phyloP scores from a whole-genome alignment of 2,329 filamentous ascomycete species.

The Fusarium solani-melongenae region DNA sequence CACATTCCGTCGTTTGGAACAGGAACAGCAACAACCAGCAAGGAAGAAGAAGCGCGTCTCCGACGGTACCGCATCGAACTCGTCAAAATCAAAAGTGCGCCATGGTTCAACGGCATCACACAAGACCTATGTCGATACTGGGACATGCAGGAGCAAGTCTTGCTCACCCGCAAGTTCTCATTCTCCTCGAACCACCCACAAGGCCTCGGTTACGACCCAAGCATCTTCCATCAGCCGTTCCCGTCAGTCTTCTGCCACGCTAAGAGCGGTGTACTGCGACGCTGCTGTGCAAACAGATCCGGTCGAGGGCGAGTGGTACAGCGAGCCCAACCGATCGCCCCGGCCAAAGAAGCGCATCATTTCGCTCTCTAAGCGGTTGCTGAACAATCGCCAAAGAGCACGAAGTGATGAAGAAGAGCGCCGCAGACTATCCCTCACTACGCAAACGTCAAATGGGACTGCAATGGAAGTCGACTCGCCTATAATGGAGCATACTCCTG shows the following conservation, averaged over 20 bases:
- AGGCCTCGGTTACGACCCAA: conserved; percentile 42
- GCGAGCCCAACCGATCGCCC: conserved; percentile 48
- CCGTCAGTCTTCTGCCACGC: conserved; percentile 52
- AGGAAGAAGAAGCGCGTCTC: conserved; percentile 73
- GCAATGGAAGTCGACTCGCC: conserved; percentile 56
- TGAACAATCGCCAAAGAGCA: conserved; percentile 60
- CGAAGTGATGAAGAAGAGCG: conserved; percentile 54
- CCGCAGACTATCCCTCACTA: conserved; percentile 40
- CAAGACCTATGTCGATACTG: conserved; percentile 62
- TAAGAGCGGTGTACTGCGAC: conserved; percentile 60
- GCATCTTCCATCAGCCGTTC: conserved; percentile 46
- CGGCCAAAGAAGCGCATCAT: conserved; percentile 61
- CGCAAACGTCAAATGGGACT: conserved; percentile 43
- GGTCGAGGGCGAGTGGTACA: conserved; percentile 65
- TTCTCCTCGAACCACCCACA: conserved; percentile 51
- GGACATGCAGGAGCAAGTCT: conserved; percentile 65
- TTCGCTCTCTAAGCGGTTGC: conserved; percentile 63
- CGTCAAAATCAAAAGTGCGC: conserved; percentile 54
- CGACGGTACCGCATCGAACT: conserved; percentile 56
- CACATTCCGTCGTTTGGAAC: conserved; percentile 71
- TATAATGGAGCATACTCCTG: conserved; percentile 44
- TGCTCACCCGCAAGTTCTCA: conserved; percentile 59
- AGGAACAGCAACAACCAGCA: conserved; percentile 59
- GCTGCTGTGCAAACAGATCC: conserved; percentile 66
- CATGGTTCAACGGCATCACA: conserved; percentile 51